Evolutionary conservation across 2,329 filamentous ascomycete species (phyloP).

Genomic region (Endoconidiophora polonica): DNA sequence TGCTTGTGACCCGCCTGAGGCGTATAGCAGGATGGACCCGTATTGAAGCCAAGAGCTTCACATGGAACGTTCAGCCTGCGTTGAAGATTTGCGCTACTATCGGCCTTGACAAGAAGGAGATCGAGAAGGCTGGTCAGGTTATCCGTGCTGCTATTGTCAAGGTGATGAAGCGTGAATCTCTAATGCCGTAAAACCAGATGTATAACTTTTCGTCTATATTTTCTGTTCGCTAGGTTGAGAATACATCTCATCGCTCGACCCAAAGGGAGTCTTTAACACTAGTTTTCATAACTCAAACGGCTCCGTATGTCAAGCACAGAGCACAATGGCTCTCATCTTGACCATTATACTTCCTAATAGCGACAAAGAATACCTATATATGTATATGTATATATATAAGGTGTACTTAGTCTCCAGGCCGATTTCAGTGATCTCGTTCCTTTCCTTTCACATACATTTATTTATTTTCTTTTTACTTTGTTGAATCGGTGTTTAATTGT

Average conservation of each 20-base stretch:
- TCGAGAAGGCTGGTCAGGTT: conserved; percentile 77
- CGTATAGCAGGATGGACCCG: conserved; percentile 48
- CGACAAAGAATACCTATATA: too few relatives aligned
- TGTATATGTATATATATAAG: too few relatives aligned
- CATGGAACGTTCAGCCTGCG: conserved; percentile 57
- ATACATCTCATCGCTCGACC: background rate
- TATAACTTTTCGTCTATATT: background rate
- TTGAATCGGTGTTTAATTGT: too few relatives aligned
- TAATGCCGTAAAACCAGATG: conserved; percentile 4
- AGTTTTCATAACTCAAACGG: too few relatives aligned
- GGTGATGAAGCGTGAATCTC: conserved; percentile 48
- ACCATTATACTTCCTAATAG: too few relatives aligned
- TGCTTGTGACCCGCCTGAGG: conserved; percentile 79
- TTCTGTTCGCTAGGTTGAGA: background rate
- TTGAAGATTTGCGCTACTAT: conserved; percentile 84
- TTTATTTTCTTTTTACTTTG: too few relatives aligned
- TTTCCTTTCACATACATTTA: too few relatives aligned
- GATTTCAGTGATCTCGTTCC: too few relatives aligned
- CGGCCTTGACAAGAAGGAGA: conserved; percentile 81
- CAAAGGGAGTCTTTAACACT: too few relatives aligned
- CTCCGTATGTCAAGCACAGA: too few relatives aligned
- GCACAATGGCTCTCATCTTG: too few relatives aligned
- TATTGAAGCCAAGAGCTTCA: conserved; percentile 50
- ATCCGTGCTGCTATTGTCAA: conserved; percentile 91
- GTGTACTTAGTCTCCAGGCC: too few relatives aligned